These are phyloP conservation scores for Clarireedia paspali DNA, from an alignment of 2,329 filamentous ascomycete species.

Conservation along the genomic window DNA sequence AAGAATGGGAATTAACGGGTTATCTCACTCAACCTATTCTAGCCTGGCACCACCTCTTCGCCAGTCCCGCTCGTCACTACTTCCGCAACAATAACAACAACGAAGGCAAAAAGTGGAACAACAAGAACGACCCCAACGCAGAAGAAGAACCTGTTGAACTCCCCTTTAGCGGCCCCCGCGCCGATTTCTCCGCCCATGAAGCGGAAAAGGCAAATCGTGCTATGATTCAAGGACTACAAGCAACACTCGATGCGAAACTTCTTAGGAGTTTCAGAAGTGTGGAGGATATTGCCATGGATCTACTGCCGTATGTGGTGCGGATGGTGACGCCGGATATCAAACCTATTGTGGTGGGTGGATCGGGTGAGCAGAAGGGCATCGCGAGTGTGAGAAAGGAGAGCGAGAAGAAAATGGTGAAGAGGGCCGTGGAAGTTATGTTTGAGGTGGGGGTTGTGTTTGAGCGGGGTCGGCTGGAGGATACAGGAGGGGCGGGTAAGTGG, in stretches of 20 bases:
- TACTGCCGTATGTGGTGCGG: constrained; percentile 75
- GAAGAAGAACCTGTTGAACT: constrained; percentile 34
- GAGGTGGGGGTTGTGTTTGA: constrained; percentile 77
- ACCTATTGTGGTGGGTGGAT: constrained; percentile 74
- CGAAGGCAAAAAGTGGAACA: constrained; percentile 34
- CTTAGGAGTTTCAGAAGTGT: constrained; percentile 71
- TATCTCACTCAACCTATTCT: constrained; percentile 84
- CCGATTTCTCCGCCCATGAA: constrained; percentile 76
- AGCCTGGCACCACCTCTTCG: constrained; percentile 87
- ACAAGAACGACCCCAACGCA: not conserved
- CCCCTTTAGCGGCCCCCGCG: constrained; percentile 75
- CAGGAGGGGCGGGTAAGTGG: constrained; percentile 37
- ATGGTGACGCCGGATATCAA: constrained; percentile 87
- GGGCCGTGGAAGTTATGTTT: constrained; percentile 75
- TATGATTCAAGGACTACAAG: constrained; percentile 65
- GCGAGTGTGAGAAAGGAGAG: constrained; percentile 83
- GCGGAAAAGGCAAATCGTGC: constrained; percentile 70
- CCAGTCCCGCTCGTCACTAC: constrained; percentile 48
- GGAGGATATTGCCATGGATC: constrained; percentile 70
- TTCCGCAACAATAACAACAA: constrained; percentile 35
- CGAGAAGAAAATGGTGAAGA: constrained; percentile 72
- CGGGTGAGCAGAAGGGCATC: constrained; percentile 54
- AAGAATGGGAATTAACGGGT: constrained; percentile 86
- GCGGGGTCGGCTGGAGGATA: constrained; percentile 63
- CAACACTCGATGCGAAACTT: constrained; percentile 64